Evolutionary conservation across 2,329 filamentous ascomycete genomes (phyloP).

Genomic region (Trichoderma sp.): DNA sequence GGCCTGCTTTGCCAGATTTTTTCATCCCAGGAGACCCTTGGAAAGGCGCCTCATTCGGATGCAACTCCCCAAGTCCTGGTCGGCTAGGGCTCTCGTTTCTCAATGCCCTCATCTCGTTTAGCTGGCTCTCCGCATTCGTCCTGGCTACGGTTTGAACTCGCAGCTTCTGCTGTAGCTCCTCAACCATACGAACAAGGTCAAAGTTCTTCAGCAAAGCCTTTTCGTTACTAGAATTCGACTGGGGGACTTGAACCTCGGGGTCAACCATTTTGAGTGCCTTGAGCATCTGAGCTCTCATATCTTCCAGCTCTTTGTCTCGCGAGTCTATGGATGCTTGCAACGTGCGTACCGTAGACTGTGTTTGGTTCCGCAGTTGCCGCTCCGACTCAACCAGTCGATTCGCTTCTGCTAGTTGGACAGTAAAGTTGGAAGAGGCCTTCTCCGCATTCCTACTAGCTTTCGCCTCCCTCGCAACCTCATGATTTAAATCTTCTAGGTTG

Average conservation of each 20-base stretch:
- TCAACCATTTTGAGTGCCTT: conserved; percentile 84
- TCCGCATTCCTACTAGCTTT: conserved; percentile 88
- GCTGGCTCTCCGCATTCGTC: conserved; percentile 75
- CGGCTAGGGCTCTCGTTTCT: conserved; percentile 70
- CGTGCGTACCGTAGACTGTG: conserved; percentile 79
- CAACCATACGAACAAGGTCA: conserved; percentile 79
- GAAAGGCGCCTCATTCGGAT: conserved; percentile 72
- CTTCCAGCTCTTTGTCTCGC: conserved; percentile 74
- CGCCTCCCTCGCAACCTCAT: conserved; percentile 85
- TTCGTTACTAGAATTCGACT: conserved; percentile 57
- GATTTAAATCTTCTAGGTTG: conserved; percentile 85
- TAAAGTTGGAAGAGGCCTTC: conserved; percentile 76
- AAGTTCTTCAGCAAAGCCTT: conserved; percentile 72
- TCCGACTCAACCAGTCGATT: conserved; percentile 91
- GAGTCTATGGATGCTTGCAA: conserved; percentile 76
- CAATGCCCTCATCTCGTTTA: conserved; percentile 68
- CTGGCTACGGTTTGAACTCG: conserved; percentile 79
- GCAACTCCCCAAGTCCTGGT: conserved; percentile 80
- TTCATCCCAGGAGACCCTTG: conserved; percentile 69
- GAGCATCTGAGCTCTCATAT: conserved; percentile 75
- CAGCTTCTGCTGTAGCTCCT: conserved; percentile 83
- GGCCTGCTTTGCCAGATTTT: conserved; percentile 52
- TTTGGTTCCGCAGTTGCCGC: conserved; percentile 77
- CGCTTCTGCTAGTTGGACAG: conserved; percentile 79
- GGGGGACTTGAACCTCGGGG: conserved; percentile 64